Evolutionary conservation across 2,329 filamentous ascomycete species (phyloP), one percentile per base, ranked within the genome.

Genomic region (Boeremia exigua): DNA sequence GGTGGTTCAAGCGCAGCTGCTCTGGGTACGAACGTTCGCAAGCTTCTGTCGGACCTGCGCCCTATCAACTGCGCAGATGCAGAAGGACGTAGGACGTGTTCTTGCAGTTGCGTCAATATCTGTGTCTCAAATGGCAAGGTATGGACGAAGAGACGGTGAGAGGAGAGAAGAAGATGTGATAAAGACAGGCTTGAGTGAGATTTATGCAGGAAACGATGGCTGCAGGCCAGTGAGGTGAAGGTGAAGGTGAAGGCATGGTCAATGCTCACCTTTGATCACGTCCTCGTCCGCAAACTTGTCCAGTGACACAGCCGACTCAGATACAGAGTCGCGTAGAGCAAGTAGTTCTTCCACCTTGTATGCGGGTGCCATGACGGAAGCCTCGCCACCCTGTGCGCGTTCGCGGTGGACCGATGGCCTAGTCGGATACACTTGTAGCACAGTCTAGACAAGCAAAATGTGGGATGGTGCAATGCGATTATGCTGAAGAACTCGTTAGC

Each of bases 271-370:
- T 71, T 76, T 77, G 64, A 78, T 75, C 15, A 71, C 73, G 50
- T 78, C 75, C 60, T 77, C 75, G 50, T 77, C 71, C 14, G 69
- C 69, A 49, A 78, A 78, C 57, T 70, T 76, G 44, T 78, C 75
- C 25, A 78, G 66, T 12, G 75, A 78, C 27, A 78, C 74, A 10
- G 75, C 72, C 28, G 75, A 77, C 60, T 77, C 76, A 8, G 75
- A 76, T 2, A 75, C 74, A 1, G 75, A 77, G 54, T 75, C 73
- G 39, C 76, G 66, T 32, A 78, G 65, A 39, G 75, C 75, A 32
- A 78, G 70, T 9, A 78, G 65, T 62, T 78, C 75, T 51, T 77
- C 75, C 9, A 76, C 74, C 51, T 73, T 77, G 64, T 77, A 78
- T 58, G 70, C 68, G 37, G 69, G 58, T 47, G 72, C 71, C 72